phyloP scores from a whole-genome alignment of 75 land plant species.

The Cryptomeria japonica region DNA sequence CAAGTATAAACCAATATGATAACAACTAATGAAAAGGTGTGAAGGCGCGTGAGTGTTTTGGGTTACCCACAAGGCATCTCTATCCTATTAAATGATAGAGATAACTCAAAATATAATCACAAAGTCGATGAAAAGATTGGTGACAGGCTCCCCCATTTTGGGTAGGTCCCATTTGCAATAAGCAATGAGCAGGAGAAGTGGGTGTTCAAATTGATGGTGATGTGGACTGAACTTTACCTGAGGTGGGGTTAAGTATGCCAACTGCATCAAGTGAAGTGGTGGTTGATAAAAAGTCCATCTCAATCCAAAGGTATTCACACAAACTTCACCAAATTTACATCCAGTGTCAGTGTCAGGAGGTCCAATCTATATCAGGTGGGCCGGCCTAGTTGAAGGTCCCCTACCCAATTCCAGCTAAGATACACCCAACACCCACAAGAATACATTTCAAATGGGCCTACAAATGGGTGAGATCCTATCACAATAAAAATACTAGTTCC shows the following conservation, averaged over 20 bases:
- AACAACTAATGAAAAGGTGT: not conserved
- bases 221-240: not conserved
- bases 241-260: slow-evolving; percentile 9
- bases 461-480: not conserved
- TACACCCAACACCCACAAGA: not conserved
- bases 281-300: not conserved
- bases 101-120: not conserved
- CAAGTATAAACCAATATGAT: not conserved
- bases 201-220: slow-evolving; percentile 4
- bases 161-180: not conserved
- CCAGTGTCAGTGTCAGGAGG: not conserved
- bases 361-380: slow-evolving; percentile 7
- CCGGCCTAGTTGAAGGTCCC: not conserved
- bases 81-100: not conserved
- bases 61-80: not conserved
- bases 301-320: not conserved
- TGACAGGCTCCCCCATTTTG: not conserved
- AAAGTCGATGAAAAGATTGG: not conserved
- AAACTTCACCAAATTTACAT: not conserved
- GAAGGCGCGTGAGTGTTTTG: not conserved
- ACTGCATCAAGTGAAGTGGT: not conserved
- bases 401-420: slow-evolving; percentile 12
- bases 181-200: not conserved
- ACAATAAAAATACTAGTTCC: not conserved
- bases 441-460: slow-evolving; percentile 1